phyloP scores from a whole-genome alignment of 2,329 filamentous ascomycete species.

The Pyrenophora seminiperda region DNA sequence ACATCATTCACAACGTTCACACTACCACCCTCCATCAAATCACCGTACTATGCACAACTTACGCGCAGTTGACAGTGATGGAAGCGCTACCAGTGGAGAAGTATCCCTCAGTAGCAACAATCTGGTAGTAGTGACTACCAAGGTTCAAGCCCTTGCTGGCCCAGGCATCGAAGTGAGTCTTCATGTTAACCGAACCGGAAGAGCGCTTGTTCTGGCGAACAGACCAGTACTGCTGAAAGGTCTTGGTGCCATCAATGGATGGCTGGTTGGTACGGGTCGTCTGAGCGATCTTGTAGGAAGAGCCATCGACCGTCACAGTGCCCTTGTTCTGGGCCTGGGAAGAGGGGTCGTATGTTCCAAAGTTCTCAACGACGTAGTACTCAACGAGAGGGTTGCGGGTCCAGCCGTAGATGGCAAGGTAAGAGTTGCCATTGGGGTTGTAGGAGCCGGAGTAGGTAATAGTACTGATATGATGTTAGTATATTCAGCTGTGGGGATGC shows the following conservation, averaged over 20 bases:
- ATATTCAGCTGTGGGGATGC: not conserved
- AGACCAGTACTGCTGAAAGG: slow-evolving; percentile 60
- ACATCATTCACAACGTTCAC: not conserved
- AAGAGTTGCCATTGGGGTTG: slow-evolving; percentile 47
- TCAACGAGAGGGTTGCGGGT: slow-evolving; percentile 60
- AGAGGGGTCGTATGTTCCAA: slow-evolving; percentile 56
- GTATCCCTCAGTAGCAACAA: slow-evolving; percentile 53
- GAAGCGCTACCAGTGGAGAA: slow-evolving; percentile 54
- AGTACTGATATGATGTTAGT: slow-evolving; percentile 20
- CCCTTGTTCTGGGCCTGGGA: slow-evolving; percentile 49
- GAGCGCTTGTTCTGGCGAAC: slow-evolving; percentile 41
- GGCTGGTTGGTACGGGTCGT: slow-evolving; percentile 50
- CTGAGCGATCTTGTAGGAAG: slow-evolving; percentile 40
- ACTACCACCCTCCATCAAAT: not conserved
- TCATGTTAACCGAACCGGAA: slow-evolving; percentile 39
- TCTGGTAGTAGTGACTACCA: slow-evolving; percentile 47
- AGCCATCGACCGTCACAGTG: slow-evolving; percentile 38
- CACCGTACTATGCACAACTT: slow-evolving; percentile 6
- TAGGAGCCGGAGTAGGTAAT: slow-evolving; percentile 46
- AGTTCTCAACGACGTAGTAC: slow-evolving; percentile 60
- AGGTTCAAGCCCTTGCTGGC: slow-evolving; percentile 38
- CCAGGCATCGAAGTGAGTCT: slow-evolving; percentile 46
- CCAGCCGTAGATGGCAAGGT: slow-evolving; percentile 65
- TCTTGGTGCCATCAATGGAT: slow-evolving; percentile 57
- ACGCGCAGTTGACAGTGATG: slow-evolving; percentile 53